phyloP scores from a whole-genome alignment of 2,329 filamentous ascomycete species.

The Cryphonectria carpinicola region DNA sequence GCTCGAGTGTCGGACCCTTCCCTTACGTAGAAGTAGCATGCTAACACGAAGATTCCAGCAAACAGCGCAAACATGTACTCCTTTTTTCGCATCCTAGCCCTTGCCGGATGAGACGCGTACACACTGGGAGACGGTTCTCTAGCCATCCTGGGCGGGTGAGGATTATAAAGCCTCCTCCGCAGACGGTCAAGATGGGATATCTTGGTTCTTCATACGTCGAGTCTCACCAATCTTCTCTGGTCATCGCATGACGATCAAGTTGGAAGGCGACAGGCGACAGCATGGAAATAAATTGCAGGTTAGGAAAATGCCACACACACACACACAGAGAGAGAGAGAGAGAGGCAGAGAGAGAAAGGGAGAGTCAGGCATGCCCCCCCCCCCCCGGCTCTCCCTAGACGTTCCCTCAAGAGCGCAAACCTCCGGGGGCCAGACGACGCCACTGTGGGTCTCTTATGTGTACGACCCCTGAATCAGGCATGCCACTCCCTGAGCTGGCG shows the following conservation, averaged over 20 bases:
- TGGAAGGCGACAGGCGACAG: background rate
- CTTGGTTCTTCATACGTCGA: background rate
- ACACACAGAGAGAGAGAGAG: no score
- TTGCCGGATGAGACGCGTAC: constrained; percentile 14
- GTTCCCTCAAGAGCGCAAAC: background rate
- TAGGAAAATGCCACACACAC: background rate
- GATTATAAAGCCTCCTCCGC: background rate
- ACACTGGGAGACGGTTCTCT: background rate
- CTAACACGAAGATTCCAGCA: constrained; percentile 15
- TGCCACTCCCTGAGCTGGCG: background rate
- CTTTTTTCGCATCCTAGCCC: constrained; percentile 22
- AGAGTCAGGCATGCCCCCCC: background rate
- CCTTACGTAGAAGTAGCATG: constrained; percentile 14
- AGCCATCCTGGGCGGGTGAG: background rate
- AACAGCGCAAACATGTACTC: constrained; percentile 22
- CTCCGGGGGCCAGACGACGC: background rate
- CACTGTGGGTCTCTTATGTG: background rate
- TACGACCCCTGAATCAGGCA: background rate
- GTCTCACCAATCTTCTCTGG: background rate
- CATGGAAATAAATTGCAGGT: background rate
- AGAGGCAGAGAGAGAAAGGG: background rate
- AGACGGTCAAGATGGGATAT: background rate
- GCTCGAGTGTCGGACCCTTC: background rate
- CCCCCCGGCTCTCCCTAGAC: background rate
- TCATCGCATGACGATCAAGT: background rate